These are phyloP conservation scores for Knoxia roxburghii DNA, from an alignment of 257 asterid genomes.

Conservation along the genomic window DNA sequence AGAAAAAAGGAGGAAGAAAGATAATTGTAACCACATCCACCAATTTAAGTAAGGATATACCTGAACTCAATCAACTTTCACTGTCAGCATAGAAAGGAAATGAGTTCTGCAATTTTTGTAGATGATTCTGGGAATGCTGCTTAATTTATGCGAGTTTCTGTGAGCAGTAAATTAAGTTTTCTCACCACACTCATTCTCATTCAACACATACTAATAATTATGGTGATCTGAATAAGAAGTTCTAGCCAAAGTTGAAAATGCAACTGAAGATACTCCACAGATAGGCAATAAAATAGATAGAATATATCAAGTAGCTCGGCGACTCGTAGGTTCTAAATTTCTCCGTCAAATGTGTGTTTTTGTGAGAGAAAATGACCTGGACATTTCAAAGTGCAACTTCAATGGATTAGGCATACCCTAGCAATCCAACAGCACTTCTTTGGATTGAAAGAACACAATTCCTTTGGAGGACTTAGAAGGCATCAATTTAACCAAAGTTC, in stretches of 20 bases:
- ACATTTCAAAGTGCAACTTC: not conserved
- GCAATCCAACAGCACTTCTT: not conserved
- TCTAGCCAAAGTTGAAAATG: not conserved
- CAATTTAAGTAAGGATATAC: not conserved
- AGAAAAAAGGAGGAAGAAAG: not conserved
- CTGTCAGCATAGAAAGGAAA: not conserved
- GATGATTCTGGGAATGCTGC: not conserved
- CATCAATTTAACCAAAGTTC: not conserved
- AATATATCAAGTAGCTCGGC: conserved; percentile 1
- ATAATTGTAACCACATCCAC: not conserved
- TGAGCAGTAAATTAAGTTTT: not conserved
- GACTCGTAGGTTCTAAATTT: not conserved
- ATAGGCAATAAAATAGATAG: not conserved
- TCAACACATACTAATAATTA: not conserved
- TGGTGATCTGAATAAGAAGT: not conserved
- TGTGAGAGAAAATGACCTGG: not conserved
- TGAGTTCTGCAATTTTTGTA: not conserved
- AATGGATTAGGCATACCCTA: not conserved
- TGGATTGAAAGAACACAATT: not conserved
- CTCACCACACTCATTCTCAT: not conserved
- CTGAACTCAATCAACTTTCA: not conserved
- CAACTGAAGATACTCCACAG: not conserved
- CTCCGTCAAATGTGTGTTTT: not conserved
- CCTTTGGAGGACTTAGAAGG: not conserved
- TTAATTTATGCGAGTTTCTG: not conserved